Conservation (phyloP, 441 rosid genomes). For the Monsonia emarginata region DNA sequence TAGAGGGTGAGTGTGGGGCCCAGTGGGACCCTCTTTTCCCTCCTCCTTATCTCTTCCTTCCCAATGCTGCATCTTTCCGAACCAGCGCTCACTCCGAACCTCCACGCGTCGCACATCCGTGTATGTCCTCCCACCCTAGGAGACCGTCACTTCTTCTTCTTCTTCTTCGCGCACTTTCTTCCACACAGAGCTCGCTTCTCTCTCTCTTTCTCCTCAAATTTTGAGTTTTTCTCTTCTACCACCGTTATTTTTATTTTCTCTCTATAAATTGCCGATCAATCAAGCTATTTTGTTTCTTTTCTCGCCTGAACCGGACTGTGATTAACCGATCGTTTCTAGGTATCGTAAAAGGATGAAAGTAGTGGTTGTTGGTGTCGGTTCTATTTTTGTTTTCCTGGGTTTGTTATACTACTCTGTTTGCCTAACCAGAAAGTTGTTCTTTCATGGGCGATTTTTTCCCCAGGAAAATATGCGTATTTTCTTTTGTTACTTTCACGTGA, state of each 20-base stretch:
- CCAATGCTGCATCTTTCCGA: background rate
- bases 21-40: background rate
- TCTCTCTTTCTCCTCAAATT: background rate
- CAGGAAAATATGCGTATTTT: background rate
- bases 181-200: background rate
- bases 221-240: background rate
- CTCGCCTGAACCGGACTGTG: background rate
- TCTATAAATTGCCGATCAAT: background rate
- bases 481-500: background rate
- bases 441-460: background rate
- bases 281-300: background rate
- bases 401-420: background rate
- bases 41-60: constrained; percentile 1
- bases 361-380: background rate
- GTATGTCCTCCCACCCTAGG: background rate
- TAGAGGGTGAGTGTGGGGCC: too few relatives aligned
- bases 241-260: background rate
- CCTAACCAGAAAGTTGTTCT: background rate
- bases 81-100: background rate
- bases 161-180: background rate
- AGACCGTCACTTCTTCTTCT: background rate
- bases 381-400: background rate
- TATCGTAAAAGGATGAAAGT: background rate
- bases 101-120: background rate
- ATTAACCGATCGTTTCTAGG: background rate